phyloP scores from a whole-genome alignment of 148 eudicot species.

The Heliamphora exappendiculata region DNA sequence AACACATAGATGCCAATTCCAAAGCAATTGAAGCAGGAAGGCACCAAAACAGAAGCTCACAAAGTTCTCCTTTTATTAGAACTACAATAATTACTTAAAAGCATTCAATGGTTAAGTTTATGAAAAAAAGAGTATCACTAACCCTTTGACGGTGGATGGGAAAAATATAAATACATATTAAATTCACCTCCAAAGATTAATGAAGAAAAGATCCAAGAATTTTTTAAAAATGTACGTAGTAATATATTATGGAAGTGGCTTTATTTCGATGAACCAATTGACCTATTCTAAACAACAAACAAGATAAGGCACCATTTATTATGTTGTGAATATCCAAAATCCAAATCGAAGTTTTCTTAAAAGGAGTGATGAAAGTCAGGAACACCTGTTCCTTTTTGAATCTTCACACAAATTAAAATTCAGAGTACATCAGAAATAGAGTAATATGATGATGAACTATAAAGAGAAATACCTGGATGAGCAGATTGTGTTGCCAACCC shows the following conservation, averaged over 20 bases:
- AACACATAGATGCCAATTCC: neutral
- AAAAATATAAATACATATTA: neutral
- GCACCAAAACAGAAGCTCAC: neutral
- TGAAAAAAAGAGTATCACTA: neutral
- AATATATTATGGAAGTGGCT: neutral
- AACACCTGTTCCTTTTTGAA: too few relatives aligned
- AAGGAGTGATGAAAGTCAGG: too few relatives aligned
- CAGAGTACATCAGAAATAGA: neutral
- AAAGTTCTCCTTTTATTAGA: neutral
- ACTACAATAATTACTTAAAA: neutral
- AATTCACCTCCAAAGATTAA: neutral
- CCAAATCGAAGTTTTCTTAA: too few relatives aligned
- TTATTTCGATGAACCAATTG: neutral
- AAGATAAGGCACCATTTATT: neutral
- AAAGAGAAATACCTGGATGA: constrained; percentile 64
- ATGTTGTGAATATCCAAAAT: too few relatives aligned
- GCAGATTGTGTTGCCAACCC: constrained; percentile 86
- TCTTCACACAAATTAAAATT: neutral
- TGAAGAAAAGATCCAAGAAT: neutral
- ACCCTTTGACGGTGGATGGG: neutral
- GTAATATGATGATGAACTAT: neutral
- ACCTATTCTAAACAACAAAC: neutral
- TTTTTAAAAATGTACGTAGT: neutral
- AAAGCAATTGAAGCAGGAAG: neutral
- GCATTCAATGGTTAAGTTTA: neutral